phyloP scores from a whole-genome alignment of 2,329 filamentous ascomycete genomes.

The Aspergillus caelatus region DNA sequence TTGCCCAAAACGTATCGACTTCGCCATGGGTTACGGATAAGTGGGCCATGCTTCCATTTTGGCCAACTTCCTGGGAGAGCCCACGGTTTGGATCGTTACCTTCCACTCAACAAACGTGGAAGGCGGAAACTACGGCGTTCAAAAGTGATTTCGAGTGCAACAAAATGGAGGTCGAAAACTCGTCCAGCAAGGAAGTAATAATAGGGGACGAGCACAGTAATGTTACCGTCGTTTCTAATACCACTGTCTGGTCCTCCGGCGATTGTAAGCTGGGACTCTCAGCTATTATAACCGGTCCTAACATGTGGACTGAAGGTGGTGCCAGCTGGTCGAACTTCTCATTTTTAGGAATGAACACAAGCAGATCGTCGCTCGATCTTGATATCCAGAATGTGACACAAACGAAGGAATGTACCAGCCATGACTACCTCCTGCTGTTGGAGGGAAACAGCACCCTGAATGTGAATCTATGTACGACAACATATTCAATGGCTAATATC shows the following conservation, averaged over 20 bases:
- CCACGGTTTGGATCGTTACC: neutral
- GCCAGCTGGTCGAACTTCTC: constrained; percentile 5
- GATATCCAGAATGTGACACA: neutral
- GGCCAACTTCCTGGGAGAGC: constrained; percentile 1
- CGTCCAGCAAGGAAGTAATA: neutral
- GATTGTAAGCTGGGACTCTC: neutral
- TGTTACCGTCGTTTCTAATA: neutral
- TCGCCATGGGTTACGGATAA: constrained; percentile 4
- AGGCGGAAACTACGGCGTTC: constrained; percentile 1
- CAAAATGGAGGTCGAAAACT: neutral
- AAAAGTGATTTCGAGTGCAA: neutral
- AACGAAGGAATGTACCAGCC: neutral
- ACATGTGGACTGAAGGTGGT: neutral
- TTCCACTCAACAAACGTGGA: neutral
- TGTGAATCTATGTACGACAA: constrained; percentile 1
- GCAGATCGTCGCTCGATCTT: no score
- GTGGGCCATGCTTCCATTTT: constrained; percentile 3
- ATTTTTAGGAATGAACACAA: neutral
- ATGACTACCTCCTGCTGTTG: neutral
- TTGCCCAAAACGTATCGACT: neutral
- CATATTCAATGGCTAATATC: constrained; percentile 3
- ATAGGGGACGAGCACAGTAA: neutral
- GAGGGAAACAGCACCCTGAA: neutral
- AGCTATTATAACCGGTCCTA: neutral
- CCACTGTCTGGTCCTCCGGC: neutral